These are phyloP conservation scores for Saturnispora kantuleensis DNA, from an alignment of 805 yeast genomes.

Conservation along the genomic window DNA sequence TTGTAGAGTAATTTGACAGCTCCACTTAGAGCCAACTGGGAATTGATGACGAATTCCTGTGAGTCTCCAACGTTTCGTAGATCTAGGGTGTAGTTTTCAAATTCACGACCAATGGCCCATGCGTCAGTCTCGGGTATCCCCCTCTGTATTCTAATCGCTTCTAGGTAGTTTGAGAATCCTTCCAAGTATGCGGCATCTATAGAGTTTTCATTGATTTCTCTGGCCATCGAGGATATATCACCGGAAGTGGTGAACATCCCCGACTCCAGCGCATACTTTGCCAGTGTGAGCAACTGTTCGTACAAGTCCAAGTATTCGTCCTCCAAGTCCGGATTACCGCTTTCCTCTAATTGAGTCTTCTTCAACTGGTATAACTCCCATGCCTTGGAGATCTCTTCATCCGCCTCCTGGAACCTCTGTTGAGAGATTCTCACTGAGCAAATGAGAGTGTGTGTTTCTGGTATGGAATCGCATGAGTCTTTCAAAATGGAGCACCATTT, in stretches of 20 bases:
- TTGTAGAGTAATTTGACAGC: slow-evolving; percentile 29
- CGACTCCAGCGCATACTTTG: slow-evolving; percentile 70
- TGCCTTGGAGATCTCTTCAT: slow-evolving; percentile 50
- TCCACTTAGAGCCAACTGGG: slow-evolving; percentile 32
- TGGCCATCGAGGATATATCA: slow-evolving; percentile 52
- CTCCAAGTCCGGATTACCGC: slow-evolving; percentile 9
- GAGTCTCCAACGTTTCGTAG: slow-evolving; percentile 15
- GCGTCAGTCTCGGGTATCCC: slow-evolving; percentile 12
- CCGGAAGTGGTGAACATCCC: slow-evolving; percentile 59
- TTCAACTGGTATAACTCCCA: slow-evolving; percentile 59
- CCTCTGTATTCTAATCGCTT: slow-evolving; percentile 30
- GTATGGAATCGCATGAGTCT: slow-evolving; percentile 46
- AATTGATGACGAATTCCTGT: slow-evolving; percentile 27
- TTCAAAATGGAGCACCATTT: slow-evolving; percentile 56
- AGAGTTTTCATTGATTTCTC: slow-evolving; percentile 76
- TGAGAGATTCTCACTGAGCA: slow-evolving; percentile 89
- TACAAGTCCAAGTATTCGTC: slow-evolving; percentile 53
- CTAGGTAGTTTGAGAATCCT: slow-evolving; percentile 59
- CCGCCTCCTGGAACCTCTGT: slow-evolving; percentile 64
- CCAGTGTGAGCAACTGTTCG: slow-evolving; percentile 63
- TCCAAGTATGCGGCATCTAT: slow-evolving; percentile 77
- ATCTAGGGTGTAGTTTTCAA: slow-evolving; percentile 28
- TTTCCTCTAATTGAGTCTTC: slow-evolving; percentile 39
- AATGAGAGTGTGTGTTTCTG: slow-evolving; percentile 74
- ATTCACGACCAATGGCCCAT: slow-evolving; percentile 27